Conservation (phyloP, 2,329 filamentous ascomycete species). For the Penicillium nordicum region DNA sequence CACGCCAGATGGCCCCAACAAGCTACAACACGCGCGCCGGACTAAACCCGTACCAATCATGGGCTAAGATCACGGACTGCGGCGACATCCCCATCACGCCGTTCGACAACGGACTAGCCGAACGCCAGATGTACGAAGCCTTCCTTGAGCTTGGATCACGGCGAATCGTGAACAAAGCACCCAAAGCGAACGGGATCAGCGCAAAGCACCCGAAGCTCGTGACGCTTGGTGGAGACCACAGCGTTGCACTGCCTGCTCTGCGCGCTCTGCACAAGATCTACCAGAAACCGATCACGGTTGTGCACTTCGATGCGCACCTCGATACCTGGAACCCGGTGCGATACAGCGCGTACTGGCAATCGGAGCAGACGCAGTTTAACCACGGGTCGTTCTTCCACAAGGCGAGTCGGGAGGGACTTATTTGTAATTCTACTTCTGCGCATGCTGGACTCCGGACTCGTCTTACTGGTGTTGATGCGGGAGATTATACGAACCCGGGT, state of each 20-base stretch:
- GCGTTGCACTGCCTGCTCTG: constrained; percentile 65
- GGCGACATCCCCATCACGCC: constrained; percentile 86
- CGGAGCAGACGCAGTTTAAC: constrained; percentile 70
- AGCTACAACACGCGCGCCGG: constrained; percentile 78
- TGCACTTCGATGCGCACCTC: constrained; percentile 76
- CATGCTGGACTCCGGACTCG: constrained; percentile 81
- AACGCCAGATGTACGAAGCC: constrained; percentile 79
- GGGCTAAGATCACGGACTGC: constrained; percentile 79
- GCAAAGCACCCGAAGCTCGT: constrained; percentile 54
- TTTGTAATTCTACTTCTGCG: constrained; percentile 69
- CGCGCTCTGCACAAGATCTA: constrained; percentile 63
- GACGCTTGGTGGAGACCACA: constrained; percentile 71
- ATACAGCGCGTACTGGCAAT: constrained; percentile 73
- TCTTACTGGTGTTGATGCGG: constrained; percentile 62
- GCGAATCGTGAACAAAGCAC: constrained; percentile 33
- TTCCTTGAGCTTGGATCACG: constrained; percentile 65
- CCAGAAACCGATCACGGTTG: constrained; percentile 61
- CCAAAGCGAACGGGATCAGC: constrained; percentile 33
- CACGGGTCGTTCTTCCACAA: constrained; percentile 93
- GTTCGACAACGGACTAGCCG: constrained; percentile 77
- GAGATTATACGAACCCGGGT: constrained; percentile 67
- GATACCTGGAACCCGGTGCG: constrained; percentile 80
- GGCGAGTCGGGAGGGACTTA: constrained; percentile 74
- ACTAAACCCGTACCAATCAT: constrained; percentile 78
- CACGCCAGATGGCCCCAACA: constrained; percentile 73